These are phyloP conservation scores for Calonectria crousiana DNA, from an alignment of 2,329 filamentous ascomycete genomes.

Conservation along the genomic window DNA sequence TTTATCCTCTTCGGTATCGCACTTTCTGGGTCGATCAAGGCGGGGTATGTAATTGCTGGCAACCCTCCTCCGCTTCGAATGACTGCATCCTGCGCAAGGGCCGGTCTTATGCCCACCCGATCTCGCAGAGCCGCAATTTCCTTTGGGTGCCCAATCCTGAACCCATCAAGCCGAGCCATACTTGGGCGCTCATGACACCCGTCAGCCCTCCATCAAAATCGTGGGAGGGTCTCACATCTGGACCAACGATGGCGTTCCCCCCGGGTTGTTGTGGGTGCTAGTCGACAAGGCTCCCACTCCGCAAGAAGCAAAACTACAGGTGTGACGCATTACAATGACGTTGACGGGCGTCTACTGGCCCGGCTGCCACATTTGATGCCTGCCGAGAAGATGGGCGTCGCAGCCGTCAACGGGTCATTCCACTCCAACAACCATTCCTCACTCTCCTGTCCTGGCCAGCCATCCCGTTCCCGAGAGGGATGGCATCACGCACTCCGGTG, in stretches of 20 bases:
- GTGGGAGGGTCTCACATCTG: conserved; percentile 11
- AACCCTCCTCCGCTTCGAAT: not conserved
- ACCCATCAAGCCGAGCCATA: conserved; percentile 27
- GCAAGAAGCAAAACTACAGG: conserved; percentile 19
- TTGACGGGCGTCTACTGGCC: conserved; percentile 23
- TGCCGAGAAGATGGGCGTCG: conserved; percentile 6
- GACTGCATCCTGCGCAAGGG: conserved; percentile 16
- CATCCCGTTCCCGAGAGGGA: conserved; percentile 23
- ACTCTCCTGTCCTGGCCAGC: not conserved
- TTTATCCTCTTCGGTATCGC: not conserved
- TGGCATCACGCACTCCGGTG: conserved; percentile 1
- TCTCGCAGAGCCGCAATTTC: conserved; percentile 38
- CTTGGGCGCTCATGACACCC: conserved; percentile 41
- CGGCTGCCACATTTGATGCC: conserved; percentile 25
- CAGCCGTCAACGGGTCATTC: not conserved
- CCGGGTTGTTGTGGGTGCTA: conserved; percentile 22
- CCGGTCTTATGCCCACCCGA: conserved; percentile 33
- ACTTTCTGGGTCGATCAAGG: not conserved
- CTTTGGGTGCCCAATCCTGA: conserved; percentile 42
- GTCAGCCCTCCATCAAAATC: conserved; percentile 12
- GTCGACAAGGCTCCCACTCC: conserved; percentile 20
- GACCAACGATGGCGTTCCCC: conserved; percentile 22
- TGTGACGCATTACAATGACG: conserved; percentile 34
- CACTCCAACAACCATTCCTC: not conserved
- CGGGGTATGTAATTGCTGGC: not conserved